Conservation (phyloP, 768 basidiomycete genomes). For the Rhizopogon vulgaris region DNA sequence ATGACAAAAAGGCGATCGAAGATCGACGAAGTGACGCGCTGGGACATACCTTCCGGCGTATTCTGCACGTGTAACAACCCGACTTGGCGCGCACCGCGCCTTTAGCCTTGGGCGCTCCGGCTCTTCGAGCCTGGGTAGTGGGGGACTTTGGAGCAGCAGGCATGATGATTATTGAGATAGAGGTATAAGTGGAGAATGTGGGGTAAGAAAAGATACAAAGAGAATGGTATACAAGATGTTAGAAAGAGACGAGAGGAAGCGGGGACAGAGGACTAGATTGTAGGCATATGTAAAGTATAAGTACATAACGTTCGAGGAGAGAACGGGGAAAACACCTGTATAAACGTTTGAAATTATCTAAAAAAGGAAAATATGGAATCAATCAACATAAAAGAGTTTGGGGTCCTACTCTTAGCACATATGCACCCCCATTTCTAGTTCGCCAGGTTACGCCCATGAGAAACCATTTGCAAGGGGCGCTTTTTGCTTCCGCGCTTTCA, state of each 20-base stretch:
- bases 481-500: constrained; percentile 19
- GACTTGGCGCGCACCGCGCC: constrained; percentile 82
- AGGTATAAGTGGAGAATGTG: constrained; percentile 12
- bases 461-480: constrained; percentile 10
- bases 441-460: constrained; percentile 7
- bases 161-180: constrained; percentile 16
- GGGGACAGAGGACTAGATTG: constrained; percentile 12
- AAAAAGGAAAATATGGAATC: constrained; percentile 5
- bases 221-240: neutral
- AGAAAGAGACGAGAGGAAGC: constrained; percentile 4
- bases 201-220: constrained; percentile 16
- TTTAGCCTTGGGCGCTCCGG: constrained; percentile 66
- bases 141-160: constrained; percentile 35
- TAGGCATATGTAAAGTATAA: constrained; percentile 24
- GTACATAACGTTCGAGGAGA: constrained; percentile 21
- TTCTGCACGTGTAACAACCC: constrained; percentile 85
- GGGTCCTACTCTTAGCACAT: constrained; percentile 14
- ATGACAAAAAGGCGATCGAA: constrained; percentile 6
- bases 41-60: constrained; percentile 67
- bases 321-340: constrained; percentile 7
- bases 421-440: constrained; percentile 14
- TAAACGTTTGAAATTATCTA: neutral
- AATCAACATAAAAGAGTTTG: constrained; percentile 6
- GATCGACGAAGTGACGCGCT: constrained; percentile 4
- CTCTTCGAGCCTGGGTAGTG: constrained; percentile 32